A percentile compares a stretch with the other conserved stretches of the same genome.
These are phyloP conservation scores for Penicillium polonicum DNA, from an alignment of 2,329 filamentous ascomycete genomes.

Conservation along the genomic window DNA sequence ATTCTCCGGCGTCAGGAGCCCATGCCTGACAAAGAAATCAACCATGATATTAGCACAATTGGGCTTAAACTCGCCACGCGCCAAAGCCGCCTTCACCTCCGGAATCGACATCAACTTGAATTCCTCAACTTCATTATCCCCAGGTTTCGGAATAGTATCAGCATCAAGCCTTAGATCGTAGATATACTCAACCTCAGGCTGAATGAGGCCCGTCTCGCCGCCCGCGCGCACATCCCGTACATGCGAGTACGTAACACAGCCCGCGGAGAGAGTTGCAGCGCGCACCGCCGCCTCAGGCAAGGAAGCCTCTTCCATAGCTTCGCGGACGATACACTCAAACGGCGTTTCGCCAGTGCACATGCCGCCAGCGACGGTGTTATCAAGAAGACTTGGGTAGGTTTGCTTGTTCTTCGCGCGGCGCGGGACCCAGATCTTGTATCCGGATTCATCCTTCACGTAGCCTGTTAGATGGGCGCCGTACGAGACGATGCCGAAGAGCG, in stretches of 20 bases:
- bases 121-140: constrained; percentile 84
- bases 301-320: constrained; percentile 85
- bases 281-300: constrained; percentile 70
- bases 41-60: constrained; percentile 83
- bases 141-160: constrained; percentile 68
- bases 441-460: constrained; percentile 58
- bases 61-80: constrained; percentile 78
- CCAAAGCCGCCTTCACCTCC: constrained; percentile 70
- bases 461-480: constrained; percentile 82
- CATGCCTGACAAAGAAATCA: constrained; percentile 87
- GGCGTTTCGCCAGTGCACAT: constrained; percentile 78
- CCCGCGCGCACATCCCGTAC: constrained; percentile 72
- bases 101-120: constrained; percentile 76
- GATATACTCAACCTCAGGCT: constrained; percentile 88
- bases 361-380: constrained; percentile 89
- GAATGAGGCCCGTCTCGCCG: constrained; percentile 76
- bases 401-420: constrained; percentile 73
- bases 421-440: constrained; percentile 81
- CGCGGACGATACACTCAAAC: constrained; percentile 78
- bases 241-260: constrained; percentile 81
- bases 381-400: constrained; percentile 87
- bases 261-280: constrained; percentile 56
- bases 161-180: constrained; percentile 79
- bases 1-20: constrained; percentile 73
- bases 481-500: constrained; percentile 71